Base-by-base conservation (phyloP, 2,329 filamentous ascomycete species). In the Hortaea sp. region DNA sequence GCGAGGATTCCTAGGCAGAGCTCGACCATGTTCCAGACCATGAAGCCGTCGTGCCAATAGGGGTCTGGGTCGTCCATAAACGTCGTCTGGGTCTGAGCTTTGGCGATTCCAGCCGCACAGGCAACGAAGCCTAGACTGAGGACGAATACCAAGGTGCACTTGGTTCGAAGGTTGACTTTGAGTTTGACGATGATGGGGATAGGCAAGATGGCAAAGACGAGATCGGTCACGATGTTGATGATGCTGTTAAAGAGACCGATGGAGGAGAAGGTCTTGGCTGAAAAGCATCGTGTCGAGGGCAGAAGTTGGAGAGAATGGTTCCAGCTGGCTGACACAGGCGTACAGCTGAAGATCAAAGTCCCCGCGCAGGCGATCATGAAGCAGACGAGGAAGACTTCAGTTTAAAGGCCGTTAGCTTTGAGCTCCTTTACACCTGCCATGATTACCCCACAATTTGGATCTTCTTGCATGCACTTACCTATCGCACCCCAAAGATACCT, bases 271-370 rank as follows among this genome's bases (percentile, higher is more conserved):
- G 64, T 66, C 2, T 45, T 49, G 30, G 58, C 56, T 7, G 61
- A 64, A 51, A 68, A 72, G 54, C 73, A 76, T n/a, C 62, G 64
- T 0, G 69, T 68, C 4, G 57, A 53, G 7, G 60, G 59, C 12
- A 61, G 53, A 1, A 63, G 58, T n/a, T 59, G 59, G 1, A 68
- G 46, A 1, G 50, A 49, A 6, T 57, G 51, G 47, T 73, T 61
- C 73, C 73, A 76, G 0, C 63, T 62, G 6, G 72, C 71, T 9
- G 55, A 43, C 5, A 75, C 60, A 0, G 72, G 71, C 13, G 65
- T 45, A 49, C 74, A 76, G 44, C 70, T 64, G 53, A 74, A 72
- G 11, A 74, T 65, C 38, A 75, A 55, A 2, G 72, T 73, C n/a
- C 66, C 60, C 4, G 63, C 57, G 53, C 70, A 73, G 7, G 64